Evolutionary conservation across 352 stramenopile species (phyloP), one percentile per base, ranked within the genome.

Genomic region (Globisporangium perplexum): DNA sequence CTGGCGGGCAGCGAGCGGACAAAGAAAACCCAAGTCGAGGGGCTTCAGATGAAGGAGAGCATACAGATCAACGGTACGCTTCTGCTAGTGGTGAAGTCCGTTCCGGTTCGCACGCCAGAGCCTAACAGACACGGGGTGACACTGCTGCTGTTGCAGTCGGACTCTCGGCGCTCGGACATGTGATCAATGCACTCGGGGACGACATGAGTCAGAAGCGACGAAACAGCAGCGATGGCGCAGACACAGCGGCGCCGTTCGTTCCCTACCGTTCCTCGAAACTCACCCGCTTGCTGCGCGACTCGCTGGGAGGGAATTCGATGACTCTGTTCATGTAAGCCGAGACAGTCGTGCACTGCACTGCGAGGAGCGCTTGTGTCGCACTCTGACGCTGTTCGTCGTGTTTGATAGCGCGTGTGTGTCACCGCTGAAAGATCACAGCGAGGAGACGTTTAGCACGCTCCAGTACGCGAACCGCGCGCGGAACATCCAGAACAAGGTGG

Each of bases 401-500:
- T 50, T 4, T 28, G 30, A 41, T 46, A 93, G 82, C 35, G 82
- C 82, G 0, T 93, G 82, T 28, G 64, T 93, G 8, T 90, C 82
- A 3, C 73, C 82, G 3, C 56, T 74, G 2, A 48, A 60, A 12
- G 60, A 59, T 0, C 83, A 90, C 23, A 63, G 69, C 1, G 69
- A 66, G 24, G 82, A 93, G 55, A 90, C 72, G 0, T 59, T 88
- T 10, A 77, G 57, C 46, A 93, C 82, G 0, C 63, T 93, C 14
- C 75, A 88, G 48, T 93, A 90, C 33, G 82, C 79, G 15, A 88
- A 90, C 44, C 70, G 82, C 26, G 79, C 73, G 10, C 64, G 77
- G 1, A 85, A 76, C 50, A 90, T 90, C 49, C 75, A 90, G 45
- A 93, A 90, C 66, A 89, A 88, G 48, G 74, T 68, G 0, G 66